Evolutionary conservation across 2,329 filamentous ascomycete species (phyloP).

Genomic region (Lizonia empirigonia): DNA sequence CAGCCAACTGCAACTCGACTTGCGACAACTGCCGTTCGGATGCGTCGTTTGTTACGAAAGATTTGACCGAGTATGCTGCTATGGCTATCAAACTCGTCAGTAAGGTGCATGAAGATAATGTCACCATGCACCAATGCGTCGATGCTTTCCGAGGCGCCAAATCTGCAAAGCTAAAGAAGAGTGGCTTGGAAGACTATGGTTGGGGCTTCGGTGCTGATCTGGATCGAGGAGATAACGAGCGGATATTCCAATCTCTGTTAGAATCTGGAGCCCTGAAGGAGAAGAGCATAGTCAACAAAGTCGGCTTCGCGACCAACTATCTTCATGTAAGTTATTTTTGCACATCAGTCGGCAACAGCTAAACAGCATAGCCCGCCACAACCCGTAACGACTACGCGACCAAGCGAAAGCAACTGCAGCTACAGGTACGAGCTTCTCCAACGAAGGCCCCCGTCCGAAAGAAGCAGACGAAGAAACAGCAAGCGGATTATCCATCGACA

Average conservation of each 20-base stretch:
- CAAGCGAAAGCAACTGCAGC: constrained; percentile 49
- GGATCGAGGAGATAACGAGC: constrained; percentile 77
- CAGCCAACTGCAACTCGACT: constrained; percentile 70
- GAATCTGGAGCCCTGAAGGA: constrained; percentile 76
- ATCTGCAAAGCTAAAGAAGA: constrained; percentile 62
- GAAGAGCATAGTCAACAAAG: constrained; percentile 67
- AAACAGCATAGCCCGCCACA: constrained; percentile 47
- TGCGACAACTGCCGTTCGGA: constrained; percentile 91
- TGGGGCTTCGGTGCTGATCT: constrained; percentile 71
- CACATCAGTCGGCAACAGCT: constrained; percentile 7
- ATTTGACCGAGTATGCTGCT: constrained; percentile 77
- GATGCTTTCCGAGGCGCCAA: constrained; percentile 79
- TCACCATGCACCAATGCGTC: constrained; percentile 75
- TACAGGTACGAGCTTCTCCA: constrained; percentile 61
- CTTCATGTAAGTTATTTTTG: constrained; percentile 59
- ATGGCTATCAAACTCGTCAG: constrained; percentile 72
- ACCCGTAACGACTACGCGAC: constrained; percentile 54
- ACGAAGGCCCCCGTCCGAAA: constrained; percentile 38
- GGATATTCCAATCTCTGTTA: constrained; percentile 78
- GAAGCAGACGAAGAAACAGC: constrained; percentile 38
- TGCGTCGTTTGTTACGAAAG: constrained; percentile 70
- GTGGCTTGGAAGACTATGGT: constrained; percentile 58
- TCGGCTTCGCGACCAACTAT: constrained; percentile 76
- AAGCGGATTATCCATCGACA: constrained; percentile 64
- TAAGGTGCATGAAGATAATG: constrained; percentile 60